phyloP scores from a whole-genome alignment of 371 early-diverging fungal genomes.

The Blastocladiella emersonii region DNA sequence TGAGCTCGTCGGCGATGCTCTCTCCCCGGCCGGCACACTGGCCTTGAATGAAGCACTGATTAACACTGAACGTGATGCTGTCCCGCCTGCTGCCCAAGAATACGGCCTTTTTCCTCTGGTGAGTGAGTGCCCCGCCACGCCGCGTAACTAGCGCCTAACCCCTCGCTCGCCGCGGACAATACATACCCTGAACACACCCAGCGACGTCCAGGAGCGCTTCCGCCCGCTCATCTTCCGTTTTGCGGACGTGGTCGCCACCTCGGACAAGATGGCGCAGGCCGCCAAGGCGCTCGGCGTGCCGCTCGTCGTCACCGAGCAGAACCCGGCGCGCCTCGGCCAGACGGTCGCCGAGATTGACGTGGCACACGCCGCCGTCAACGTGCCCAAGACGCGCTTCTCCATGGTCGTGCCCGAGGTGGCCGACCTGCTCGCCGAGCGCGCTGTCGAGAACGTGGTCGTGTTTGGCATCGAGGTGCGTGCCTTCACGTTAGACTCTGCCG shows the following conservation, averaged over 20 bases:
- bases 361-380: constrained; percentile 32
- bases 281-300: constrained; percentile 60
- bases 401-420: constrained; percentile 64
- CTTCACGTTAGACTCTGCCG: no score
- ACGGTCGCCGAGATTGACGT: constrained; percentile 68
- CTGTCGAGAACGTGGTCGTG: constrained; percentile 58
- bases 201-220: constrained; percentile 88
- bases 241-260: constrained; percentile 64
- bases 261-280: constrained; percentile 64
- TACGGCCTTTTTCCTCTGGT: constrained; percentile 1
- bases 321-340: constrained; percentile 40
- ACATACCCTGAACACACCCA: background rate
- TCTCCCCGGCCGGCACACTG: no score
- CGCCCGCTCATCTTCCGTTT: constrained; percentile 62
- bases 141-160: background rate
- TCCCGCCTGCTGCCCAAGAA: background rate
- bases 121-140: no score
- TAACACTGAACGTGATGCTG: background rate
- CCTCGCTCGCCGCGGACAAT: background rate
- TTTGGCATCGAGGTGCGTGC: constrained; percentile 70
- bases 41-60: no score
- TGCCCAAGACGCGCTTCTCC: constrained; percentile 76
- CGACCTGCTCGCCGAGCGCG: constrained; percentile 33
- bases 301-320: constrained; percentile 81
- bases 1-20: no score